phyloP scores from a whole-genome alignment of 176 grass and related monocot genomes.

The Alloteropsis semialata region DNA sequence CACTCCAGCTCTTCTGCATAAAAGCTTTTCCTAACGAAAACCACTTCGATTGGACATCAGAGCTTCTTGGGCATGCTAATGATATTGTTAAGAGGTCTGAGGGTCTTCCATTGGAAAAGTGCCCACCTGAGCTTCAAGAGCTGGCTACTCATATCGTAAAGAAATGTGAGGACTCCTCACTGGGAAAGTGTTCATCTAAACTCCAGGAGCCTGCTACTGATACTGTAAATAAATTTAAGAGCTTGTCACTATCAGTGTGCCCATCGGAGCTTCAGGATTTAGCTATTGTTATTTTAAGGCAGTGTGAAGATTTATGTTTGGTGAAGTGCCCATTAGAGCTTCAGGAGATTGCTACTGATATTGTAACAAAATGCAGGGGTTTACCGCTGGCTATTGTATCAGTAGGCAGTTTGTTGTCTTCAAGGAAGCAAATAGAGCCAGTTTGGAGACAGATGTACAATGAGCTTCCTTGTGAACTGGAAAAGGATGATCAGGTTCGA shows the following conservation, averaged over 20 bases:
- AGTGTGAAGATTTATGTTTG: not conserved
- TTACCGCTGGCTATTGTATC: not conserved
- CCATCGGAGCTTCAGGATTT: not conserved
- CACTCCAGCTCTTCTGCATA: not conserved
- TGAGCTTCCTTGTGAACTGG: not conserved
- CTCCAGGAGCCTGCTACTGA: not conserved
- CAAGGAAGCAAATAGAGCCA: conserved; percentile 1
- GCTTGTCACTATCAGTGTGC: not conserved
- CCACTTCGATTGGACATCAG: not conserved
- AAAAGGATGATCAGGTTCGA: not conserved
- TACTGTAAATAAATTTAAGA: not conserved
- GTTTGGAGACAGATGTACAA: conserved; percentile 6
- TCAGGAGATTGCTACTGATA: not conserved
- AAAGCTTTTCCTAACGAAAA: conserved; percentile 23
- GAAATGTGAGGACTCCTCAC: not conserved
- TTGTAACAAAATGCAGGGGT: not conserved
- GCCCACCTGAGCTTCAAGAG: not conserved
- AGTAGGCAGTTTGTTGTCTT: not conserved
- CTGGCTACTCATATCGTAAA: not conserved
- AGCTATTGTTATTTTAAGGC: not conserved
- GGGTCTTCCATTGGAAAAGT: not conserved
- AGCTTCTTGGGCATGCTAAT: not conserved
- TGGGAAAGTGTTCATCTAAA: not conserved
- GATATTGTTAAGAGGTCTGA: not conserved
- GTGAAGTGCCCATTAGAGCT: not conserved